Percentiles rank a stretch among this genome's conserved stretches.
phyloP scores from a whole-genome alignment of 257 asterid species.

The Thymus quinquecostatus region DNA sequence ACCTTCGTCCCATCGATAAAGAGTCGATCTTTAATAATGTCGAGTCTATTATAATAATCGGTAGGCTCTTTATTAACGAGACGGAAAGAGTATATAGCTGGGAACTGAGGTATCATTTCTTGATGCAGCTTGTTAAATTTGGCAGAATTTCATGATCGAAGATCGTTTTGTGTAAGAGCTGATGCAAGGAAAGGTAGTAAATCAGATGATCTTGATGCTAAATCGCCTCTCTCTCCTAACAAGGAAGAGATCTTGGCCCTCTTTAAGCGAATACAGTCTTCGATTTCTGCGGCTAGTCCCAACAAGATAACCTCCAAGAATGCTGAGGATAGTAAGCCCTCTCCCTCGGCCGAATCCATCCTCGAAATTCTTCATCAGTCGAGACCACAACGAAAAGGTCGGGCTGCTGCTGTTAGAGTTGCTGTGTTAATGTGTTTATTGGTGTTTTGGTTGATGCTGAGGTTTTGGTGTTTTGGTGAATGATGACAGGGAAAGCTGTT shows the following conservation, averaged over 20 bases:
- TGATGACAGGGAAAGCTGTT: conserved; percentile 40
- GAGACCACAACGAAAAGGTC: conserved; percentile 54
- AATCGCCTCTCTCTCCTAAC: conserved; percentile 46
- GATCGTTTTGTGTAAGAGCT: conserved; percentile 39
- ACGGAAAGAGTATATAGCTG: neutral
- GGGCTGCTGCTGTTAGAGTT: neutral
- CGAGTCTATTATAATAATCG: no score
- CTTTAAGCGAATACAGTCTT: conserved; percentile 64
- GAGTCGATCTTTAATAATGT: no score
- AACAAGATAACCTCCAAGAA: conserved; percentile 46
- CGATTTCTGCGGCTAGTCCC: conserved; percentile 50
- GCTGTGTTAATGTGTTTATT: neutral
- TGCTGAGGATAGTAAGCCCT: conserved; percentile 41
- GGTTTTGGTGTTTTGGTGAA: neutral
- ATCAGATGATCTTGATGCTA: conserved; percentile 36
- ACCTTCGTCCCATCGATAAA: no score
- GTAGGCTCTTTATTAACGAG: no score
- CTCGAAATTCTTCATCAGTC: conserved; percentile 65
- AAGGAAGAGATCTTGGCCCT: conserved; percentile 77
- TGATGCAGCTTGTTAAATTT: conserved; percentile 95
- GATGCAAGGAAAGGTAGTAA: conserved; percentile 43
- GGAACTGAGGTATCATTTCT: conserved; percentile 63
- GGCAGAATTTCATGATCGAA: conserved; percentile 57
- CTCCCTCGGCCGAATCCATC: conserved; percentile 58
- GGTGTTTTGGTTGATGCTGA: conserved; percentile 10